Conservation (phyloP, 148 eudicot genomes). For the Cornus controversa region DNA sequence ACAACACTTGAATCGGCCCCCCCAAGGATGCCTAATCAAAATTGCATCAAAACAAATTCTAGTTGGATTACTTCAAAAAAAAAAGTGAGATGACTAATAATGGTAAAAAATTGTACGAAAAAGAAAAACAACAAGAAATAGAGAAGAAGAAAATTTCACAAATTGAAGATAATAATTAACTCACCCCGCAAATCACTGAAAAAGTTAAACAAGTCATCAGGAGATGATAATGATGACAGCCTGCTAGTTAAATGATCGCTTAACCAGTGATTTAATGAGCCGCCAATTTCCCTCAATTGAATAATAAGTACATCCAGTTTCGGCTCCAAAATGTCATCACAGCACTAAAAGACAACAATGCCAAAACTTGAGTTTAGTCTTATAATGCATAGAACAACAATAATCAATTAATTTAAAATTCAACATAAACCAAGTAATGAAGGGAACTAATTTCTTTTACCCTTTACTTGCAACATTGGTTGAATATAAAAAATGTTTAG, state of each 20-base stretch:
- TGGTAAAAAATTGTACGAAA: neutral
- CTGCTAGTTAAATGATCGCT: slow-evolving; percentile 48
- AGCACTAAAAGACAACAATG: slow-evolving; percentile 43
- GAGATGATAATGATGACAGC: slow-evolving; percentile 60
- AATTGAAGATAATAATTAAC: neutral
- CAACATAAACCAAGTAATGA: neutral
- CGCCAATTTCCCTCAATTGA: slow-evolving; percentile 62
- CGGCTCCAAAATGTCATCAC: slow-evolving; percentile 78
- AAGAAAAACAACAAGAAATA: neutral
- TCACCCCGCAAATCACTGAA: slow-evolving; percentile 83
- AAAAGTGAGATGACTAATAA: neutral
- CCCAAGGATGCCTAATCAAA: slow-evolving; percentile 61
- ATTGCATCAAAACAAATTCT: slow-evolving; percentile 3
- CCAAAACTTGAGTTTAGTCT: neutral
- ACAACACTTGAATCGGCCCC: slow-evolving; percentile 57
- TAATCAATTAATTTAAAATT: neutral
- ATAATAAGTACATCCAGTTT: slow-evolving; percentile 57
- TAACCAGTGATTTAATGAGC: slow-evolving; percentile 56
- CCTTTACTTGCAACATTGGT: neutral
- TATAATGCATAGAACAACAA: neutral
- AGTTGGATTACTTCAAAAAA: neutral
- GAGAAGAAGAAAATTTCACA: neutral
- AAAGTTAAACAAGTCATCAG: slow-evolving; percentile 88
- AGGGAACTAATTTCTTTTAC: too few relatives aligned
- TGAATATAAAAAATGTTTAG: neutral